A percentile compares a stretch with the other conserved stretches of the same genome.
These are phyloP conservation scores for Chrysoporthe cubensis DNA, from an alignment of 2,329 filamentous ascomycete genomes.

Conservation along the genomic window DNA sequence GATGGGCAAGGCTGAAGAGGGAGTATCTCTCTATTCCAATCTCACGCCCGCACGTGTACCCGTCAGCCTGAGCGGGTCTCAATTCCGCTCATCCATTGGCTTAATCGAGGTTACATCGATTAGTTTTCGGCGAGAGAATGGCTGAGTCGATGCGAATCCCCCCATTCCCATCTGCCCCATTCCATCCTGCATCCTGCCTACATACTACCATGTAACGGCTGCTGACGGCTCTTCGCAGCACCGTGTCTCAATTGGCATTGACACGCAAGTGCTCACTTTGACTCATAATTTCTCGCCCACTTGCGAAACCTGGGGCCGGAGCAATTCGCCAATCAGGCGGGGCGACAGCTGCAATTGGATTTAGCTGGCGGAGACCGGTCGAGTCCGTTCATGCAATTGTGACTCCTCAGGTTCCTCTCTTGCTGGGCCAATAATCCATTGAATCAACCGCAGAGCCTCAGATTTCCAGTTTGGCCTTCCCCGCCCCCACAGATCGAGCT, in stretches of 20 bases:
- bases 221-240: background rate
- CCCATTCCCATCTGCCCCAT: background rate
- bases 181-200: background rate
- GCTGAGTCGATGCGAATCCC: slow-evolving; percentile 16
- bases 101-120: slow-evolving; percentile 1
- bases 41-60: slow-evolving; percentile 1
- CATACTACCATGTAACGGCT: background rate
- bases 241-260: background rate
- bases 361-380: background rate
- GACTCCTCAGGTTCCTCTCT: background rate
- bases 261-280: slow-evolving; percentile 9
- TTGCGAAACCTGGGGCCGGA: background rate
- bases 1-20: background rate
- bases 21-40: slow-evolving; percentile 11
- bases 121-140: slow-evolving; percentile 28
- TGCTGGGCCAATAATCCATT: background rate
- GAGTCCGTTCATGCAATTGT: background rate
- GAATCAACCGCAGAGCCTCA: background rate
- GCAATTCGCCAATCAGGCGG: slow-evolving; percentile 5
- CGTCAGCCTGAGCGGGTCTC: slow-evolving; percentile 2
- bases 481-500: background rate
- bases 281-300: slow-evolving; percentile 3
- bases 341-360: background rate
- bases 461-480: background rate
- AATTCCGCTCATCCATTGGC: slow-evolving; percentile 12